Evolutionary conservation across 2,329 filamentous ascomycete species (phyloP).

Genomic region (Aureobasidium sp.): DNA sequence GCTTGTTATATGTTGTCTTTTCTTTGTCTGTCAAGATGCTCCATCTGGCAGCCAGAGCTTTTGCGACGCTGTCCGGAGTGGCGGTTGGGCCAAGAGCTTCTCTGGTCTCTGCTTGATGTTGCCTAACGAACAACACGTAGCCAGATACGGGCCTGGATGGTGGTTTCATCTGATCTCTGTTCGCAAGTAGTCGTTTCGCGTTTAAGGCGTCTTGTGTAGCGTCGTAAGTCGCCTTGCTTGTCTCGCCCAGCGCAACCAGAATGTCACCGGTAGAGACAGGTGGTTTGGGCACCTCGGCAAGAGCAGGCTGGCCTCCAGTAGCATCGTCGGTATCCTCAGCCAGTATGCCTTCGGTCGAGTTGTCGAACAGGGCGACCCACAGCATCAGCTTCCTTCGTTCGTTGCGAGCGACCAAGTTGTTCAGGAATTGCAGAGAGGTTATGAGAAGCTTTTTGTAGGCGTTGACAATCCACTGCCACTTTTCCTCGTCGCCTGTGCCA

Average conservation of each 20-base stretch:
- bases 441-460: conserved; percentile 59
- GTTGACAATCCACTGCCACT: conserved; percentile 58
- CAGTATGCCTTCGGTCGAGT: conserved; percentile 14
- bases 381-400: conserved; percentile 57
- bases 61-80: conserved; percentile 13
- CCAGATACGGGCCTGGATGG: conserved; percentile 13
- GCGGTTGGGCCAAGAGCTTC: conserved; percentile 12
- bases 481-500: conserved; percentile 53
- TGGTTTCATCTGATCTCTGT: conserved; percentile 10
- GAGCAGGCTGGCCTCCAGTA: neutral
- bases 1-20: neutral
- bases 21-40: conserved; percentile 10
- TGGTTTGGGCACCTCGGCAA: conserved; percentile 13
- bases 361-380: conserved; percentile 57
- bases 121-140: conserved; percentile 24
- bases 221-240: conserved; percentile 6
- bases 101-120: conserved; percentile 11
- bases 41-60: conserved; percentile 10
- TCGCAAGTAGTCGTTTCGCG: conserved; percentile 11
- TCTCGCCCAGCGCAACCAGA: conserved; percentile 15
- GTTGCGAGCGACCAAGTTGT: conserved; percentile 59
- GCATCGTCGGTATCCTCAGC: conserved; percentile 10
- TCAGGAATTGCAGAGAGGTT: conserved; percentile 57
- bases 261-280: conserved; percentile 15
- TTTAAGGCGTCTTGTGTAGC: conserved; percentile 13